Conservation (phyloP, 805 yeast genomes). For the Kuraishia borneana region DNA sequence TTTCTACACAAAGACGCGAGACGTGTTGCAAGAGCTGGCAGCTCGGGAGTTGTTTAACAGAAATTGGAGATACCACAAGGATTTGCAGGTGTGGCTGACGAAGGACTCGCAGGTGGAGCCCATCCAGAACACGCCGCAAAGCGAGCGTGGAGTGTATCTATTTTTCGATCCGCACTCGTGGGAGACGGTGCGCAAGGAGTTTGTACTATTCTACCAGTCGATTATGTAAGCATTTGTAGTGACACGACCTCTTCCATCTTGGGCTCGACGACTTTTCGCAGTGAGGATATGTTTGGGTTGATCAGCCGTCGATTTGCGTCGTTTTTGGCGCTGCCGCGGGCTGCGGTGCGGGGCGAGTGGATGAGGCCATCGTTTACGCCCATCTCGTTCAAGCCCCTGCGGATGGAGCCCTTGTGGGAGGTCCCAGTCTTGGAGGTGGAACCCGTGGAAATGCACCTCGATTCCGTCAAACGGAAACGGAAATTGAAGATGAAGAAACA, state of each 20-base stretch:
- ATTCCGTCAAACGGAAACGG: constrained; percentile 75
- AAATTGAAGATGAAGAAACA: constrained; percentile 96
- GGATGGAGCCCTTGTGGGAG: too few species aligned
- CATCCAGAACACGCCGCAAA: constrained; percentile 63
- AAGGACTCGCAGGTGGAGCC: constrained; percentile 90
- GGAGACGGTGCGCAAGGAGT: constrained; percentile 79
- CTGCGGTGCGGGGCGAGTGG: too few species aligned
- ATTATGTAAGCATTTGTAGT: constrained; percentile 16
- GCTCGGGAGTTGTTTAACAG: constrained; percentile 84
- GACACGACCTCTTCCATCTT: too few species aligned
- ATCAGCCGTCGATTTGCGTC: too few species aligned
- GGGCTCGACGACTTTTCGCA: too few species aligned
- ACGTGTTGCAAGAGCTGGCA: constrained; percentile 85
- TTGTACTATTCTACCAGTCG: constrained; percentile 40
- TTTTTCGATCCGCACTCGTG: constrained; percentile 94
- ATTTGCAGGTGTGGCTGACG: constrained; percentile 91
- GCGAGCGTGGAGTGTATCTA: constrained; percentile 87
- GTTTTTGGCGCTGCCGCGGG: too few species aligned
- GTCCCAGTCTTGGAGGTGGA: too few species aligned
- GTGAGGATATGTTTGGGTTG: too few species aligned
- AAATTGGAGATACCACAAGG: constrained; percentile 97
- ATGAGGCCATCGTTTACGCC: too few species aligned
- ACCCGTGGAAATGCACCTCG: constrained; percentile 26
- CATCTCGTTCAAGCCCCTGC: too few species aligned
- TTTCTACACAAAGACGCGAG: constrained; percentile 89